A percentile compares a stretch with the other conserved stretches of the same genome.
Conservation (phyloP, 129 eudicot species). For the Centella asiatica region DNA sequence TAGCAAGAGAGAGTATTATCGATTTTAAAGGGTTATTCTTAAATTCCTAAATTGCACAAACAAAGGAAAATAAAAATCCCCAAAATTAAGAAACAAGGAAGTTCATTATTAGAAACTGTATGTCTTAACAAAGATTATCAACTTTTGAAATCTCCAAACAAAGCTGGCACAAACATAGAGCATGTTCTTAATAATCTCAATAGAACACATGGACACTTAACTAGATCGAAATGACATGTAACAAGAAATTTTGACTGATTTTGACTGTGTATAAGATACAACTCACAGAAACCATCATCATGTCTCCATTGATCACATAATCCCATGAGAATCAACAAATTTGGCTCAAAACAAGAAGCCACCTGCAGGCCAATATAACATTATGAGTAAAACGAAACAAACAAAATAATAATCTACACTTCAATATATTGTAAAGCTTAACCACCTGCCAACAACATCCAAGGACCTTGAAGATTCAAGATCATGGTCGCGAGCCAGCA, state of each 20-base stretch:
- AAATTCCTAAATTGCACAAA: too few species aligned
- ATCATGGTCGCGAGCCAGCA: conserved; percentile 12
- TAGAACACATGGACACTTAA: conserved; percentile 7
- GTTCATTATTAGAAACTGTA: not conserved
- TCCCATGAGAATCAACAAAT: not conserved
- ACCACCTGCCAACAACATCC: conserved; percentile 14
- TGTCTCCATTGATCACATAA: conserved; percentile 15
- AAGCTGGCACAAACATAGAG: conserved; percentile 15
- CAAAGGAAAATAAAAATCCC: too few species aligned
- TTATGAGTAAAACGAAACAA: not conserved
- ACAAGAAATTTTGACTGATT: not conserved
- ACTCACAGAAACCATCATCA: conserved; percentile 18
- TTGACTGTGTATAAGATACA: conserved; percentile 3
- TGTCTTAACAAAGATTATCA: too few species aligned
- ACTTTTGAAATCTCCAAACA: conserved; percentile 12
- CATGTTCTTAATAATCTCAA: conserved; percentile 20
- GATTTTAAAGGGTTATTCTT: not conserved
- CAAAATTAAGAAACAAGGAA: too few species aligned
- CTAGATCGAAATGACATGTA: not conserved
- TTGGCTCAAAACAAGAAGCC: conserved; percentile 2
- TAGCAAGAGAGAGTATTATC: not conserved
- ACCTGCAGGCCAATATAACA: conserved; percentile 15
- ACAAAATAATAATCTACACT: not conserved
- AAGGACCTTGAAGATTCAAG: not conserved
- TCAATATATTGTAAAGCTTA: not conserved